phyloP scores from a whole-genome alignment of 441 rosid genomes.

The Gossypium davidsonii region DNA sequence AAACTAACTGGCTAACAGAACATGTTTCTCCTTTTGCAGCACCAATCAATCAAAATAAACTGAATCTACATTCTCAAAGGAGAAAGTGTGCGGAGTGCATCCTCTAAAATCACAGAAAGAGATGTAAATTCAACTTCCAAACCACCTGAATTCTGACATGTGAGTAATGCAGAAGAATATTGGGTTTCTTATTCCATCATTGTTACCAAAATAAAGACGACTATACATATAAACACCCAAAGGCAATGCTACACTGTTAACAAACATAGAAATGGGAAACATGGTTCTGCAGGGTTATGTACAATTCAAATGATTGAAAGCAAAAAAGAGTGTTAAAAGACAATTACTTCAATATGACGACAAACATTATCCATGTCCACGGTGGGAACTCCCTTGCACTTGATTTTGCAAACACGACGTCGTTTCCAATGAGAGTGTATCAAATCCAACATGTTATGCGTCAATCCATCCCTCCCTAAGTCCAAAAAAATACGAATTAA shows the following conservation, averaged over 20 bases:
- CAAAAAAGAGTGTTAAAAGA: background rate
- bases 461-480: conserved; percentile 85
- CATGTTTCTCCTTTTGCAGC: background rate
- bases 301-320: background rate
- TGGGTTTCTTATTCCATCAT: background rate
- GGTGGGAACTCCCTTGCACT: conserved; percentile 84
- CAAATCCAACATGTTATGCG: conserved; percentile 91
- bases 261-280: background rate
- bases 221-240: background rate
- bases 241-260: background rate
- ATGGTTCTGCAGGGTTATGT: background rate
- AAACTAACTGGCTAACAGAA: background rate
- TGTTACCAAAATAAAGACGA: background rate
- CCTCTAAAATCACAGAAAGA: conserved; percentile 4
- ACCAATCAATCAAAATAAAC: background rate
- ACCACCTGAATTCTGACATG: background rate
- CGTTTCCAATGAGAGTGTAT: conserved; percentile 84
- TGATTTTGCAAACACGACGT: conserved; percentile 65
- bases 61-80: background rate
- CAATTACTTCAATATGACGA: conserved; percentile 67
- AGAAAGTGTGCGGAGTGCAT: background rate
- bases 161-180: background rate
- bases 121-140: background rate
- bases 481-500: background rate
- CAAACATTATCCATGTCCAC: conserved; percentile 85